phyloP scores from a whole-genome alignment of 2,329 filamentous ascomycete genomes.

The Aspergillus floridensis region DNA sequence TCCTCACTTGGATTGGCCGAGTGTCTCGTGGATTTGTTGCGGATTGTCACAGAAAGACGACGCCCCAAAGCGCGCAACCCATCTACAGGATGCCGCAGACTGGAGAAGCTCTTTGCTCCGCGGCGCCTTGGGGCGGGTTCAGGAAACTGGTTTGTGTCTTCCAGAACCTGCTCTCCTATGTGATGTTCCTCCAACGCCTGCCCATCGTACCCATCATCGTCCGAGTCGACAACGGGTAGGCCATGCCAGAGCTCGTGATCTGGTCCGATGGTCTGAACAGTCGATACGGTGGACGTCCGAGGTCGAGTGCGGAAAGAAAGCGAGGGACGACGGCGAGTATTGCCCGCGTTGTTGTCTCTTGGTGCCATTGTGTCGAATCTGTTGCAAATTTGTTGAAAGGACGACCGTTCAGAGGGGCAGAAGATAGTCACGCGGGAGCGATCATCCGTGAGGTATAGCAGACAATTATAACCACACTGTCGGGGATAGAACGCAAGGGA shows the following conservation, averaged over 20 bases:
- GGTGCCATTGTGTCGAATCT: constrained; percentile 27
- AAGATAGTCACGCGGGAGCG: not conserved
- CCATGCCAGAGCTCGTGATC: constrained; percentile 26
- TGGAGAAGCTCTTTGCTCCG: constrained; percentile 43
- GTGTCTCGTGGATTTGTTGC: constrained; percentile 37
- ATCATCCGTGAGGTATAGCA: constrained; percentile 4
- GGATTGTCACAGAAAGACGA: constrained; percentile 41
- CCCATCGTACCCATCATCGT: constrained; percentile 20
- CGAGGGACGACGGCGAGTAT: constrained; percentile 39
- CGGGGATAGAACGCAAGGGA: constrained; percentile 5
- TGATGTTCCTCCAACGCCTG: constrained; percentile 3
- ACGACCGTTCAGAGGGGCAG: constrained; percentile 9
- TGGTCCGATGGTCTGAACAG: constrained; percentile 20
- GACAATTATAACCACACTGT: constrained; percentile 7
- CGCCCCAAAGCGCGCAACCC: constrained; percentile 42
- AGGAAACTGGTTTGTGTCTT: constrained; percentile 34
- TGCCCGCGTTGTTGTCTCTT: constrained; percentile 28
- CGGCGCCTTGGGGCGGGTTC: constrained; percentile 33
- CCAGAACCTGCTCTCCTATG: constrained; percentile 19
- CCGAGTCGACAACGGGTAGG: constrained; percentile 22
- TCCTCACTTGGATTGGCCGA: constrained; percentile 20
- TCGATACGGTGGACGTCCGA: constrained; percentile 33
- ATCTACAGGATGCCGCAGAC: constrained; percentile 41
- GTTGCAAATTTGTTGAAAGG: constrained; percentile 6
- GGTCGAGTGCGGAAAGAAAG: constrained; percentile 39